Evolutionary conservation across 805 yeast species (phyloP), one percentile per base, ranked within the genome.

Genomic region (Kazachstania kunashirensis): DNA sequence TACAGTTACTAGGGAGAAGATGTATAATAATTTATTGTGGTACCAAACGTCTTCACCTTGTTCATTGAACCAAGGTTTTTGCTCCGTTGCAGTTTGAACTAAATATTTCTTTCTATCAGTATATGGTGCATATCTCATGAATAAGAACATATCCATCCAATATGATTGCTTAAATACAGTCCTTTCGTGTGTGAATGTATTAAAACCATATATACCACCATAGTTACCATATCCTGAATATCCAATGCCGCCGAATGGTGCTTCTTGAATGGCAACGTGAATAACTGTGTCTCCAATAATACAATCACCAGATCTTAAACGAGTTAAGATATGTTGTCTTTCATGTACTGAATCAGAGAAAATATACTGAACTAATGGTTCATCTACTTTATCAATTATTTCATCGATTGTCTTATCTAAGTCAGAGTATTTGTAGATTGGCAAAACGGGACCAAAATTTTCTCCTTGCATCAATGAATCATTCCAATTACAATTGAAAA

Each of bases 191-290:
- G 85, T 71, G 52, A 88, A 88, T n/a, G 81, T 66, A 31, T 76
- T 73, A 43, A 77, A 69, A 7, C 86, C 79, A 53, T 62, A 67
- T 43, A 59, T 61, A 3, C 96, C 95, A 53, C 86, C 96, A 60
- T 85, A 86, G 24, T 70, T 62, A 9, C 96, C 96, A 40, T 66
- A 63, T 1, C 97, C 97, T 0, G 95, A 84, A 12, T 55, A 55
- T 11, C 96, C 96, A 38, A 88, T 63, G 17, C 97, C 97, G 24
- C 97, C 97, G 60, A 88, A 89, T 18, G 96, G 96, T 3, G 84
- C 73, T 33, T 68, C 67, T 6, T 67, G 40, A 36, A 81, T 67
- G 1, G 75, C 88, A 29, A 74, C 84, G 44, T 85, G 94, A 49
- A 83, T 42, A 33, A 84, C 35, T 0, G 77, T 68, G 46, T 86